These are phyloP conservation scores for Trichoderma simmonsii DNA, from an alignment of 2,329 filamentous ascomycete species.

Conservation along the genomic window DNA sequence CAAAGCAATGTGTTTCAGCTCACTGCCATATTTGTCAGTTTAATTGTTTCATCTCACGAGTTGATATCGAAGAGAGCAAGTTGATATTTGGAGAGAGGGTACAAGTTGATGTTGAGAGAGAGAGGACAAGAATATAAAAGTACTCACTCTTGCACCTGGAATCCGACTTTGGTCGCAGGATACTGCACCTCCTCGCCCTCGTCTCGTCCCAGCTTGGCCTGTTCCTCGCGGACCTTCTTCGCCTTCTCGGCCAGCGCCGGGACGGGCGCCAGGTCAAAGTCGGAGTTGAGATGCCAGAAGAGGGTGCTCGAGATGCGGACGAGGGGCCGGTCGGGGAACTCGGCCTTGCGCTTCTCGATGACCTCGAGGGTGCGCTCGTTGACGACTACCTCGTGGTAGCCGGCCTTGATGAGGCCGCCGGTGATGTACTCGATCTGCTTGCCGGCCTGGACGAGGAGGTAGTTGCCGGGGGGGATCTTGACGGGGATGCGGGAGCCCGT, in stretches of 20 bases:
- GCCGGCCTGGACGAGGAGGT: conserved; percentile 59
- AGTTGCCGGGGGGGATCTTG: conserved; percentile 55
- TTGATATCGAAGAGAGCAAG: neutral
- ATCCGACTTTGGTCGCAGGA: conserved; percentile 54
- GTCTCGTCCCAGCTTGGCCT: conserved; percentile 48
- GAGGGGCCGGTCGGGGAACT: conserved; percentile 48
- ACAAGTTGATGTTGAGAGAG: no score
- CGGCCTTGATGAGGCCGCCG: conserved; percentile 59
- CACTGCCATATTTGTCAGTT: conserved; percentile 30
- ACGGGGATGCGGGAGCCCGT: conserved; percentile 57
- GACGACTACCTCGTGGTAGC: conserved; percentile 60
- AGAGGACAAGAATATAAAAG: conserved; percentile 15
- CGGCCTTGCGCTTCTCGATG: conserved; percentile 41
- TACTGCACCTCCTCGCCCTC: conserved; percentile 52
- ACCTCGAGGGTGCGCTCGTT: conserved; percentile 50
- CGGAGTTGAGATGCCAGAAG: conserved; percentile 59
- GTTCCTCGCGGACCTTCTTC: conserved; percentile 42
- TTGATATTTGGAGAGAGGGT: neutral
- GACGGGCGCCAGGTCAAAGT: conserved; percentile 53
- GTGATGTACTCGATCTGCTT: conserved; percentile 63
- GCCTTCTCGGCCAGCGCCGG: conserved; percentile 46
- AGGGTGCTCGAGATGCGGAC: conserved; percentile 59
- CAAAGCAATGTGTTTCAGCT: conserved; percentile 53
- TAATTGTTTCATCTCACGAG: neutral
- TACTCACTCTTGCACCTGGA: conserved; percentile 55